Conservation (phyloP, 2,329 filamentous ascomycete species). For the Zalaria obscura region DNA sequence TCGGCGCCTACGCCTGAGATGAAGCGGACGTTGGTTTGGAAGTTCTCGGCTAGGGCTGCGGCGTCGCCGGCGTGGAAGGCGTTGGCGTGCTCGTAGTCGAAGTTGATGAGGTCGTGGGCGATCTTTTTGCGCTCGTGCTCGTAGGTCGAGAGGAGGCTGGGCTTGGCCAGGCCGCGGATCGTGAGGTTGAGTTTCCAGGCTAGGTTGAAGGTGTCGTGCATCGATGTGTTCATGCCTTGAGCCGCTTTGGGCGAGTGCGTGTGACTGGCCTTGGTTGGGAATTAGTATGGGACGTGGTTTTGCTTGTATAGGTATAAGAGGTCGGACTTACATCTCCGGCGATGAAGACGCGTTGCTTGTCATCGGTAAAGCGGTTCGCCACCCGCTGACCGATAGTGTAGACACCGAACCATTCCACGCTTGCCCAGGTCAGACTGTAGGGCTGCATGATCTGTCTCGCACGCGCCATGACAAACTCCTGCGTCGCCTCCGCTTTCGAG, state of each 20-base stretch:
- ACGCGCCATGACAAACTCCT: constrained; percentile 57
- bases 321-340: constrained; percentile 28
- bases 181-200: constrained; percentile 30
- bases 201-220: constrained; percentile 30
- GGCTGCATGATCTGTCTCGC: constrained; percentile 35
- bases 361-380: constrained; percentile 29
- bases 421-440: constrained; percentile 30
- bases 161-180: constrained; percentile 22
- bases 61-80: constrained; percentile 47
- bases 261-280: constrained; percentile 18
- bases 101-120: constrained; percentile 28
- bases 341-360: constrained; percentile 29
- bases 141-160: constrained; percentile 23
- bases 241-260: constrained; percentile 27
- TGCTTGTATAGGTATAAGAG: background rate
- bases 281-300: too few relatives aligned
- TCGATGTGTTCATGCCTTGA: constrained; percentile 31
- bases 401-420: constrained; percentile 36
- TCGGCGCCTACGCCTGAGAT: constrained; percentile 59
- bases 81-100: constrained; percentile 34
- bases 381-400: constrained; percentile 37
- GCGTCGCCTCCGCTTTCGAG: constrained; percentile 26
- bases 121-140: constrained; percentile 28
- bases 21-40: constrained; percentile 56
- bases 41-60: constrained; percentile 51